Conservation (phyloP, 2,329 filamentous ascomycete genomes). For the Ceratocystis colombiana region DNA sequence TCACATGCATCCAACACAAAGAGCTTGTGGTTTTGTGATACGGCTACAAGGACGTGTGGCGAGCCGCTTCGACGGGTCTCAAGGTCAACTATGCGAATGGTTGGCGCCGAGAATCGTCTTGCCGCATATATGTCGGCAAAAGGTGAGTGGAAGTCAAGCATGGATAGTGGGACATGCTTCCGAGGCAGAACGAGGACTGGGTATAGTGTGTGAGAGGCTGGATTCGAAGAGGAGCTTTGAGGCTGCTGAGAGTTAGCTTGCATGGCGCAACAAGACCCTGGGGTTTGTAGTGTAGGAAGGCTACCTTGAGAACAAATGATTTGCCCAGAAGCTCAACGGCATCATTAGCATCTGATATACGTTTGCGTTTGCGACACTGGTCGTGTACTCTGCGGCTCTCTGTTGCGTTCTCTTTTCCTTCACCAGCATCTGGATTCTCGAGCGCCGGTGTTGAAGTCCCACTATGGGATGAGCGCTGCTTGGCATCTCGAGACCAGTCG, state of each 20-base stretch:
- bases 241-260: conserved; percentile 35
- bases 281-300: not conserved
- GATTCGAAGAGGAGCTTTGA: conserved; percentile 44
- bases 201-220: conserved; percentile 46
- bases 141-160: conserved; percentile 47
- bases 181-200: conserved; percentile 54
- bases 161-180: conserved; percentile 50
- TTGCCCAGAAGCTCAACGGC: conserved; percentile 20
- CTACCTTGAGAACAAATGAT: conserved; percentile 20
- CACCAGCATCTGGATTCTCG: conserved; percentile 11
- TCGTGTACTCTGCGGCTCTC: not conserved
- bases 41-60: conserved; percentile 46
- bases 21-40: conserved; percentile 17
- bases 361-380: conserved; percentile 22
- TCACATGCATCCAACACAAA: conserved; percentile 24
- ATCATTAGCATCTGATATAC: conserved; percentile 21
- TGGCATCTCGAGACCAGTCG: conserved; percentile 1
- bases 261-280: not conserved
- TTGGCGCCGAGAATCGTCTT: conserved; percentile 50
- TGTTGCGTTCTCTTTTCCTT: conserved; percentile 12
- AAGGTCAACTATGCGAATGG: conserved; percentile 53
- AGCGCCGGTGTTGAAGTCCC: conserved; percentile 15
- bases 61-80: conserved; percentile 48
- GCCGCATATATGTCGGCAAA: conserved; percentile 40
- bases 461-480: conserved; percentile 14